phyloP scores from a whole-genome alignment of 768 basidiomycete genomes.

The Lactifluus subvellereus region DNA sequence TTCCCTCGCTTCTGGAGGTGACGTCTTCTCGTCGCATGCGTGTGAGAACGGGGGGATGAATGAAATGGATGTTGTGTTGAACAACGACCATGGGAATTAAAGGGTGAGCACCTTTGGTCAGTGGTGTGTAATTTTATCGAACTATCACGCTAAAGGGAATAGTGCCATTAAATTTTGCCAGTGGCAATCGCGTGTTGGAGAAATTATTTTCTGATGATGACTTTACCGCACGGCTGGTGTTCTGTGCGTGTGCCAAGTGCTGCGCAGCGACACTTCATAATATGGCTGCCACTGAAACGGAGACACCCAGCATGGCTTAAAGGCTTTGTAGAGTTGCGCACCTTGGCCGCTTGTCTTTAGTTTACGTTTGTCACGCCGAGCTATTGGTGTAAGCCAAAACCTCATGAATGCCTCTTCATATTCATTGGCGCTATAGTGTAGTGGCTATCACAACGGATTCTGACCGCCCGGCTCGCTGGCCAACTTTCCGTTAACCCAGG shows the following conservation, averaged over 20 bases:
- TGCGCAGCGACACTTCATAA: not conserved
- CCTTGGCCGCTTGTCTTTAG: not conserved
- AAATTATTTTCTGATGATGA: too few species aligned
- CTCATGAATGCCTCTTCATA: not conserved
- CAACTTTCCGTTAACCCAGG: slow-evolving; percentile 19
- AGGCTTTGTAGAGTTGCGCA: not conserved
- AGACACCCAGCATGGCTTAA: not conserved
- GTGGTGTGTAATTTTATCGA: not conserved
- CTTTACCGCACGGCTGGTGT: not conserved
- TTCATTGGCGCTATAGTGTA: slow-evolving; percentile 20
- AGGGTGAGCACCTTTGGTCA: not conserved
- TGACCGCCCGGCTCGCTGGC: not conserved
- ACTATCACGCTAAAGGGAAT: not conserved
- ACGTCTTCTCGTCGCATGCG: slow-evolving; percentile 47
- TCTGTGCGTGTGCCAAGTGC: not conserved
- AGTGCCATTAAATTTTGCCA: not conserved
- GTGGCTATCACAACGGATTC: slow-evolving; percentile 24
- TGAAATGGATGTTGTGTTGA: slow-evolving; percentile 74
- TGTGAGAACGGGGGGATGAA: slow-evolving; percentile 37
- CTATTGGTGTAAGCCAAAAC: too few species aligned
- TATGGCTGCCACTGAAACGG: not conserved
- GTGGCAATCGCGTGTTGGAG: not conserved
- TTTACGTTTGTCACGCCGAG: too few species aligned
- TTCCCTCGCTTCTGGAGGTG: slow-evolving; percentile 72
- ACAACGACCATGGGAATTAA: slow-evolving; percentile 21